A percentile compares a stretch with the other conserved stretches of the same genome.
These are phyloP conservation scores for Fusarium sacchari DNA, from an alignment of 2,329 filamentous ascomycete genomes.

Conservation along the genomic window DNA sequence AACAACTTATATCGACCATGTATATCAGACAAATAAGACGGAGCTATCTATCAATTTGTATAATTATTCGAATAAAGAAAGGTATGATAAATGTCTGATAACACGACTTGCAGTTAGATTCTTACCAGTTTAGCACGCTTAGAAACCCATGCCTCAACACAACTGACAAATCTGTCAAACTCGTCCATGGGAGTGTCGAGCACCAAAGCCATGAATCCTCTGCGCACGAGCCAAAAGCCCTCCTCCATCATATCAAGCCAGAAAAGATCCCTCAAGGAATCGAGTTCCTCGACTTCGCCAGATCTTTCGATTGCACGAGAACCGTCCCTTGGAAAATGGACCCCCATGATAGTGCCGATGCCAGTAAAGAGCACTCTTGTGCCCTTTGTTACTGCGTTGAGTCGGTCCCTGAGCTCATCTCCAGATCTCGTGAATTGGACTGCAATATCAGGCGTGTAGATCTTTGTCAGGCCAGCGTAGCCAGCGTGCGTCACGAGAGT, in stretches of 20 bases:
- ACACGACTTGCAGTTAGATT: not conserved
- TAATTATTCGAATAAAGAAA: not conserved
- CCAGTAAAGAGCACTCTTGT: conserved; percentile 53
- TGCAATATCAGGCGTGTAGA: conserved; percentile 50
- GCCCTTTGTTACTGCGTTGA: conserved; percentile 47
- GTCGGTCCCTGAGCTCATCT: conserved; percentile 42
- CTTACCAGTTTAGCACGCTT: conserved; percentile 38
- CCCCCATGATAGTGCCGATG: conserved; percentile 49
- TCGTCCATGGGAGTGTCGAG: conserved; percentile 52
- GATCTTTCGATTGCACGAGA: conserved; percentile 42
- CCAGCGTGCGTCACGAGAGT: conserved; percentile 68
- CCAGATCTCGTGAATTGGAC: conserved; percentile 47
- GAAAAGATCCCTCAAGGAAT: conserved; percentile 53
- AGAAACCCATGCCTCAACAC: conserved; percentile 49
- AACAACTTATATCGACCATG: not conserved
- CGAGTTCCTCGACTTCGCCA: conserved; percentile 46
- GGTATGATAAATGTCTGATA: not conserved
- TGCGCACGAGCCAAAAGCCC: conserved; percentile 54
- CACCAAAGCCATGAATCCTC: conserved; percentile 55
- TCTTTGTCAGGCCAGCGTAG: conserved; percentile 48
- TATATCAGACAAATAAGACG: not conserved
- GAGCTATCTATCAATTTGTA: not conserved
- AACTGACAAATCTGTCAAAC: conserved; percentile 53
- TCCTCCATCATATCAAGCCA: conserved; percentile 59
- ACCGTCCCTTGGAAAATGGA: conserved; percentile 50